Base-by-base conservation (phyloP, 768 basidiomycete genomes). In the Tricholoma sp. region DNA sequence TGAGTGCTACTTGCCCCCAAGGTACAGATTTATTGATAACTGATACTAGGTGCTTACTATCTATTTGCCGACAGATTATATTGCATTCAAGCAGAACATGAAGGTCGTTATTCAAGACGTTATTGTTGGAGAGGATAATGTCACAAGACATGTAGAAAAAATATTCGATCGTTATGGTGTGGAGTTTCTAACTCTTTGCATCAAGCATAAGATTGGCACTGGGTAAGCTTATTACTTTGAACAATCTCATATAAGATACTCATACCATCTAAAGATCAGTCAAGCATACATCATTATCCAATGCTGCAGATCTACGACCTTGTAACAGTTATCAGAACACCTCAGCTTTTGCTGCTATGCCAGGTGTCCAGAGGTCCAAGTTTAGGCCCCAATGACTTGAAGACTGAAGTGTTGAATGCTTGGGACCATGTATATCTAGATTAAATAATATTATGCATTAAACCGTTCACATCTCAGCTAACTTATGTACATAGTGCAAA, bases 111-210 rank as follows among this genome's bases (percentile, higher is more conserved):
- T 88, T 14, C 69, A 67, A 11, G 71, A 67, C 22, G 54, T 50
- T 73, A 80, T 14, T 71, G 79, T 7, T 12, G 68, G 74, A 21
- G 77, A 82, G 66, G 71, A 29, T 4, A 21, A 79, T 57, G 79
- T 76, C 11, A 63, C 71, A 45, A 70, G 77, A 32, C 51, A 67
- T 34, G 68, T 69, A 0, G 65, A 74, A 4, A 43, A 61, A 0
- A 69, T 69, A 57, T 78, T 65, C 56, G 59, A 60, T 3, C 60
- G 64, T 18, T 74, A 72, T 56, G 77, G 76, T 14, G 62, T 66
- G n/a, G 59, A 60, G 22, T 77, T 80, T 54, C 67, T 80, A 39
- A 59, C 69, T 7, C 58, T 76, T 34, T 78, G 76, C 59, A 72
- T 73, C 34, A 61, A 66, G 18, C 63, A 74, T 31, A 73, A 66